phyloP scores from a whole-genome alignment of 805 yeast species.

The Saturnispora zaruensis region DNA sequence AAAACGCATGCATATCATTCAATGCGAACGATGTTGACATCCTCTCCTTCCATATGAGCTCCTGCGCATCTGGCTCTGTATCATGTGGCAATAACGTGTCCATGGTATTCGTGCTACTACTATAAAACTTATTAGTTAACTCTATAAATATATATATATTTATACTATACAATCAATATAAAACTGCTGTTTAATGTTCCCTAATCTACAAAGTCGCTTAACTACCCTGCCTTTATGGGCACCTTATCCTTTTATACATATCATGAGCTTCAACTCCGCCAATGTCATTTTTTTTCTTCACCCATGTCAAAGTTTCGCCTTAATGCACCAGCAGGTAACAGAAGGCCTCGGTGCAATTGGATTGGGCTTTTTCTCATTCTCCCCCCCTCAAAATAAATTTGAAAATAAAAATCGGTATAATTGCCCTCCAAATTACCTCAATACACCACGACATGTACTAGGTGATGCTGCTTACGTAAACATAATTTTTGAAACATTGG shows the following conservation, averaged over 20 bases:
- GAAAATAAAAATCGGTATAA: too few relatives aligned
- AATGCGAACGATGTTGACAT: conserved; percentile 33
- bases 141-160: too few relatives aligned
- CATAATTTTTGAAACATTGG: background rate
- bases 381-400: background rate
- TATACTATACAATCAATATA: too few relatives aligned
- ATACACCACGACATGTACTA: background rate
- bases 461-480: background rate
- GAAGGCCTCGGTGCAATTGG: background rate
- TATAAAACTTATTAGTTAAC: too few relatives aligned
- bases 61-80: conserved; percentile 30
- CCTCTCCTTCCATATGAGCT: conserved; percentile 39
- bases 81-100: conserved; percentile 16
- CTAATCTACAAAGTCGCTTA: background rate
- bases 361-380: background rate
- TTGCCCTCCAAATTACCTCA: background rate
- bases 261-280: background rate
- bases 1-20: conserved; percentile 44
- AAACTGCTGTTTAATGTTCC: too few relatives aligned
- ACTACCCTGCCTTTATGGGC: background rate
- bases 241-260: background rate
- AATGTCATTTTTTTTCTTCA: background rate
- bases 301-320: background rate
- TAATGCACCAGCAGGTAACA: background rate
- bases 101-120: background rate